These are phyloP conservation scores for Oryza officinalis DNA, from an alignment of 176 grass and related monocot species.

Conservation along the genomic window DNA sequence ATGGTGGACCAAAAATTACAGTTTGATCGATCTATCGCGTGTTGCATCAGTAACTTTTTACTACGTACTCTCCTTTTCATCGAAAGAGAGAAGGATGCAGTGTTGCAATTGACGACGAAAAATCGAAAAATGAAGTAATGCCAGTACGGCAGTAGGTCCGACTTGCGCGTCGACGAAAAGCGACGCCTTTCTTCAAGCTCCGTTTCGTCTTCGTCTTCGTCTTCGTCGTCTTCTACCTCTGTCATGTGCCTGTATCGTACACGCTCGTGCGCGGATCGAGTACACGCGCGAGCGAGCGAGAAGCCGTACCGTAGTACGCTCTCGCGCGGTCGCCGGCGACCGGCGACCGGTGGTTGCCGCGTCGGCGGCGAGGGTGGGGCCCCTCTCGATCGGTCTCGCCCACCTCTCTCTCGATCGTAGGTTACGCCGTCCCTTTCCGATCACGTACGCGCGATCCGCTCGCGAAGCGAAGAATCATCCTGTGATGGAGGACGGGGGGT, in stretches of 20 bases:
- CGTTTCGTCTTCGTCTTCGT: not conserved
- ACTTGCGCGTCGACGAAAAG: slow-evolving; percentile 8
- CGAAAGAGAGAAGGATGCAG: not conserved
- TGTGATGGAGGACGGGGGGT: not conserved
- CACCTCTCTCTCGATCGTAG: slow-evolving; percentile 16
- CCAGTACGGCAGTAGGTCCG: not conserved
- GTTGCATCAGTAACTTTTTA: not conserved
- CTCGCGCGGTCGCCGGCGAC: not conserved
- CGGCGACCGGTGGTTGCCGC: slow-evolving; percentile 29
- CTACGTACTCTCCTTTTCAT: not conserved
- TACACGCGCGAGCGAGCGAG: not conserved
- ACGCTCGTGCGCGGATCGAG: not conserved
- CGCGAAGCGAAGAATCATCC: not conserved
- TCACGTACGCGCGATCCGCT: slow-evolving; percentile 28
- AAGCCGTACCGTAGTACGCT: not conserved
- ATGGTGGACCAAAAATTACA: not conserved
- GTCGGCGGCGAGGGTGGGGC: slow-evolving; percentile 28
- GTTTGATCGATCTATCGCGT: too few relatives aligned
- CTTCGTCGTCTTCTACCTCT: not conserved
- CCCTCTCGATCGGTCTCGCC: not conserved
- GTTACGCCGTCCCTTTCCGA: slow-evolving; percentile 54
- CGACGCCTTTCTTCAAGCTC: not conserved
- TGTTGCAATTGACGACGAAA: not conserved
- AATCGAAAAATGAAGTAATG: not conserved
- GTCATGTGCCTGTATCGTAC: not conserved